Base-by-base conservation (phyloP, 176 grass and related monocot genomes). In the Phragmites australis region DNA sequence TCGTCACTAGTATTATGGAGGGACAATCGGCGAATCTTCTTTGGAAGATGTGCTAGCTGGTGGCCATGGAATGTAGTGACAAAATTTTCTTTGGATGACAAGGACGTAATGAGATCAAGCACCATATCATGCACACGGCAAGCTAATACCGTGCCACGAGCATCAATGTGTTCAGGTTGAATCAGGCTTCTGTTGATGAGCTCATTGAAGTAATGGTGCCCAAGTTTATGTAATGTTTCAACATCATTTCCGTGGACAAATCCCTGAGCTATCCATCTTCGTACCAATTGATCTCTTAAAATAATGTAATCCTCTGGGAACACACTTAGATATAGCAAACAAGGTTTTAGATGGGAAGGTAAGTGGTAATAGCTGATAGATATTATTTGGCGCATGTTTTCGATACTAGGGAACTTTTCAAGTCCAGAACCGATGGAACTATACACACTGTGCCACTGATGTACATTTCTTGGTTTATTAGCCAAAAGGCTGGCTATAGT, bases 221-320 rank as follows among this genome's bases (percentile, higher is more conserved):
- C 58, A 16, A 64, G 21, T 30, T 54, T 5, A 44, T 42, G 1
- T 10, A 54, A 44, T 6, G 6, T 2, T 40, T 65, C 22, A 11
- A n/a, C 10, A 30, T 53, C 15, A 12, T 55, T 30, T 27, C 34
- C 45, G 44, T 16, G 57, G 32, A 83, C 43, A 65, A 83, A 54
- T 6, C 81, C 70, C 75, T 83, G 59, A 43, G 59, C 12, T 12
- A 75, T 56, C 83, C 83, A 85, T 78, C 64, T 43, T 19, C 65
- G n/a, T 51, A 69, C 37, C 44, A 85, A 61, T 14, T 61, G 52
- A 62, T 51, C 10, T n/a, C 3, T 52, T 9, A 21, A 27, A 42
- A 85, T 85, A n/a, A 1, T 60, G 18, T 85, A 60, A 85, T 85
- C 74, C 43, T 85, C 74, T 5, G 74, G 83, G 70, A 51, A 85